Evolutionary conservation across 768 basidiomycete genomes (phyloP), one percentile per base, ranked within the genome.

Genomic region (Pilatotrama ljubarskyi): DNA sequence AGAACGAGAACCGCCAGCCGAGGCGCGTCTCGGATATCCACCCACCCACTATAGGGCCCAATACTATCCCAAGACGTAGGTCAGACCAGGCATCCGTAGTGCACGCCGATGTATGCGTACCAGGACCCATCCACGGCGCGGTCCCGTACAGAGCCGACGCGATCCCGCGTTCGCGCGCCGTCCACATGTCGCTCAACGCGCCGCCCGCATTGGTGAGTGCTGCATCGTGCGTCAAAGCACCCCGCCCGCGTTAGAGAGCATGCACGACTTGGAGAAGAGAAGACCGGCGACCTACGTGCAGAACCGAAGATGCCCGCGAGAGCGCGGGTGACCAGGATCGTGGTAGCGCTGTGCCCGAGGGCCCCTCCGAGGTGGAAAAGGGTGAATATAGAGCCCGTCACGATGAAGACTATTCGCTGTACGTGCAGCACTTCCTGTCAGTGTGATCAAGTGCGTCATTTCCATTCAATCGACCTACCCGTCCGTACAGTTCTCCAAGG

Each of bases 1-100:
- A 86, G 69, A 87, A 88, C 52, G 82, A 82, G 66, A 84, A 84
- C 38, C 80, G 77, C 84, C 85, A 88, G 18, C 81, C 82, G 10
- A 84, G 75, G 22, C 65, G 72, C 10, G 70, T 80, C 69, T 72
- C 59, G 15, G 79, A 81, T 13, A 85, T 80, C 70, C 81, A 86
- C n/a, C 85, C 85, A 20, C 87, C 85, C 25, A 86, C 80, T 54
- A 90, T 80, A 2, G 87, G 86, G 1, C 87, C 86, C n/a, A 85
- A 74, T 5, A 86, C 84, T 84, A 13, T 13, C 10, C 36, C 48
- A 10, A 1, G 15, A 14, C 8, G 37, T 40, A 4, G 15, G 25
- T 11, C 11, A 6, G 35, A 3, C 8, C 9, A 14, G 1, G 5
- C 2, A 17, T 18, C 5, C 3, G 7, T 13, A 14, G 11, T 3